Base-by-base conservation (phyloP, 768 basidiomycete species). In the Tulasnella sp. region DNA sequence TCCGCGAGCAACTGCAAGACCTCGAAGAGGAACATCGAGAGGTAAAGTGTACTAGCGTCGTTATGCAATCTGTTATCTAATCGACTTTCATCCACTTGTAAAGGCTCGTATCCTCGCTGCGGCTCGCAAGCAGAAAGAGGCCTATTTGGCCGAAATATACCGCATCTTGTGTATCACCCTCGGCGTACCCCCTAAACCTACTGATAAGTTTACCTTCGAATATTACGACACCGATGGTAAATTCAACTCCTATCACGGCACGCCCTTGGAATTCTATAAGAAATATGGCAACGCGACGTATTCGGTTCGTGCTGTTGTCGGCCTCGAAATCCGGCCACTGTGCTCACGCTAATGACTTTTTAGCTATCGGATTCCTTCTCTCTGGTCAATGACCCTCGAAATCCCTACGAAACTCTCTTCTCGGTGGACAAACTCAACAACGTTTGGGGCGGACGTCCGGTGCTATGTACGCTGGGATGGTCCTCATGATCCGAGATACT, bases 341-440 rank as follows among this genome's bases (percentile, higher is more conserved):
- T 18, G 19, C 39, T 38, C 21, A 46, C 19, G 39, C 38, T 16
- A 1, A 39, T 34, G 36, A 18, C 21, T 68, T n/a, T 75, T 27
- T 77, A 93, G 90, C 91, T 92, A 2, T 84, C 87, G 3, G 93
- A 96, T 36, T 92, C 89, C 2, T 97, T 99, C 88, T 97, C 96
- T 48, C 89, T 99, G 18, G 95, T 99, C 85, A 93, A 99, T 83
- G 97, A 99, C 84, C 97, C 97, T 14, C 90, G 97, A 36, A 97
- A 98, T 84, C 87, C 87, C 27, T 95, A 92, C 84, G 89, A 88
- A 74, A 92, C 91, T 85, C 88, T 97, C 21, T 97, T 97, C 86
- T 95, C 95, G 1, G 96, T 98, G 24, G 92, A 97, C 83, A 92
- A 94, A 83, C 91, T 98, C 46, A 97, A 97, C 21, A 98, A 98